Conservation (phyloP, 495 filamentous ascomycete species). For the Penicillium taxi region DNA sequence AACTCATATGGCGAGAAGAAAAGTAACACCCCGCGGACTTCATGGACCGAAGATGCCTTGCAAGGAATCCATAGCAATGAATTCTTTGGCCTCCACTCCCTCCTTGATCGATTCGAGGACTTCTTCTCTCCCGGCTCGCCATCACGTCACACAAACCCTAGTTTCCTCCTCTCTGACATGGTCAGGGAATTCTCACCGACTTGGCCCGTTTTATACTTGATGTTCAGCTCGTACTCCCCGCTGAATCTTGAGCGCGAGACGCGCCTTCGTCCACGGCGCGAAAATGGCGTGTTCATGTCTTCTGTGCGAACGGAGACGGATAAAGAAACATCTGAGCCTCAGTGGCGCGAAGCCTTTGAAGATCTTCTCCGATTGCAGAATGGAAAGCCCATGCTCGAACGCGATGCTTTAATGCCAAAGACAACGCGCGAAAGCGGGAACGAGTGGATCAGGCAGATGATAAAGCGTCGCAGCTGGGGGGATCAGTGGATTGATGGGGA, state of each 20-base stretch:
- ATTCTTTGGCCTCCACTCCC: constrained; percentile 26
- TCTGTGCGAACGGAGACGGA: constrained; percentile 23
- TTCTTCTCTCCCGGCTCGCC: constrained; percentile 18
- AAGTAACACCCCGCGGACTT: constrained; percentile 1
- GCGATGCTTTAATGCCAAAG: constrained; percentile 14
- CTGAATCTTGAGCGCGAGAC: constrained; percentile 39
- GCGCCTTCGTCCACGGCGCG: constrained; percentile 16
- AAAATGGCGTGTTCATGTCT: constrained; percentile 30
- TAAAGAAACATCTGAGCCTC: constrained; percentile 19
- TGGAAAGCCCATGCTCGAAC: constrained; percentile 40
- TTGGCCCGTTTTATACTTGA: constrained; percentile 36
- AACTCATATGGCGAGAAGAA: constrained; percentile 5
- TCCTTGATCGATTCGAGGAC: constrained; percentile 31
- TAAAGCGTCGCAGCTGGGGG: constrained; percentile 35
- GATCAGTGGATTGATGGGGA: too few relatives aligned
- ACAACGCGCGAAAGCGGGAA: constrained; percentile 16
- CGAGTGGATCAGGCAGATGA: constrained; percentile 32
- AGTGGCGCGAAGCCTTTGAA: constrained; percentile 50
- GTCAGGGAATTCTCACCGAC: constrained; percentile 23
- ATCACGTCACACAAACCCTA: constrained; percentile 19
- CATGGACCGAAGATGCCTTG: constrained; percentile 7
- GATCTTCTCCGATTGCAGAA: constrained; percentile 45
- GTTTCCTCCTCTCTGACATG: constrained; percentile 23
- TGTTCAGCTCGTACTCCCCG: constrained; percentile 46
- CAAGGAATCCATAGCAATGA: constrained; percentile 5